These are phyloP conservation scores for Aspergillus sp. DNA, from an alignment of 2,329 filamentous ascomycete species.

Conservation along the genomic window DNA sequence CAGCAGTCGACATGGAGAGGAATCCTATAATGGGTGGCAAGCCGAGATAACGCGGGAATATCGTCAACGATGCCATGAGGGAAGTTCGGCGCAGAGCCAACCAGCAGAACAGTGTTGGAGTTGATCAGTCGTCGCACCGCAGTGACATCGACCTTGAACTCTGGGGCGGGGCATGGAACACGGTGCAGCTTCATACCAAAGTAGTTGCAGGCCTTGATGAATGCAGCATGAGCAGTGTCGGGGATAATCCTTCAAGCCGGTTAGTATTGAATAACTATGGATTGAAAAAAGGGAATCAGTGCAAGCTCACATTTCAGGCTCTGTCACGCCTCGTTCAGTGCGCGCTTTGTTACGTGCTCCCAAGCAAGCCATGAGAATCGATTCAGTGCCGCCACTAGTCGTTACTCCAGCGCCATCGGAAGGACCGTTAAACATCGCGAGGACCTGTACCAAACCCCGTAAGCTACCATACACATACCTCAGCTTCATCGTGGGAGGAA, in stretches of 20 bases:
- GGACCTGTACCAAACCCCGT: conserved; percentile 44
- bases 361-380: conserved; percentile 92
- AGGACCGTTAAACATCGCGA: conserved; percentile 86
- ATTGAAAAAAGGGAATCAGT: neutral
- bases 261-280: conserved; percentile 17
- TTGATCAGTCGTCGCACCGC: conserved; percentile 84
- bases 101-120: conserved; percentile 87
- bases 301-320: conserved; percentile 81
- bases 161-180: conserved; percentile 80
- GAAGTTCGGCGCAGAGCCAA: conserved; percentile 95
- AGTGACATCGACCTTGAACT: conserved; percentile 78
- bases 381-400: conserved; percentile 92
- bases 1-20: conserved; percentile 98
- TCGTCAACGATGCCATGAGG: conserved; percentile 98
- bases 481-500: neutral
- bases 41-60: conserved; percentile 77
- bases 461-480: neutral
- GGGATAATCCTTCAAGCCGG: conserved; percentile 71
- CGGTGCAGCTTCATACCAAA: conserved; percentile 95
- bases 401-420: conserved; percentile 82
- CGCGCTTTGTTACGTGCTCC: conserved; percentile 87
- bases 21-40: conserved; percentile 75
- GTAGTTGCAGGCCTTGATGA: conserved; percentile 91
- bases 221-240: conserved; percentile 91
- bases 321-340: conserved; percentile 78